A percentile compares a stretch with the other conserved stretches of the same genome.
Conservation (phyloP, 371 early-diverging fungal genomes). For the Mucor indicus region DNA sequence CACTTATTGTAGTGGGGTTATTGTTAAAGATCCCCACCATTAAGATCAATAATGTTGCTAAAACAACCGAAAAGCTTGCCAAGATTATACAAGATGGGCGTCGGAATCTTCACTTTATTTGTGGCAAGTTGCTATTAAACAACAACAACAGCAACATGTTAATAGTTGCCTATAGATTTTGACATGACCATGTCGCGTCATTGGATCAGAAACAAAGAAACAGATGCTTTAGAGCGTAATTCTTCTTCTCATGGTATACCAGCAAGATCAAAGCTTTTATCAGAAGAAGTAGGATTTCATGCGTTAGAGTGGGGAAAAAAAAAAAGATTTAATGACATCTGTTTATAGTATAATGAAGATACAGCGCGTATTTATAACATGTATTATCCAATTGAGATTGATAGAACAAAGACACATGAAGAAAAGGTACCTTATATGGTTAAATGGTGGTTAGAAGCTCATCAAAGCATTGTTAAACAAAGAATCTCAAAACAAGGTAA, state of each 20-base stretch:
- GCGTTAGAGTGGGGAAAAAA: no score
- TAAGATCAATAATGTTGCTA: conserved; percentile 29
- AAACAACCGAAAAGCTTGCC: conserved; percentile 35
- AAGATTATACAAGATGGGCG: conserved; percentile 51
- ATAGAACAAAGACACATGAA: conserved; percentile 41
- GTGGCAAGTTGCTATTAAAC: conserved; percentile 55
- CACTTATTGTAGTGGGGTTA: conserved; percentile 21
- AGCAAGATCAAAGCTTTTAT: conserved; percentile 39
- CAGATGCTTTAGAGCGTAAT: conserved; percentile 48
- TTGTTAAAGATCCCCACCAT: conserved; percentile 36
- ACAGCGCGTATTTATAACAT: conserved; percentile 50
- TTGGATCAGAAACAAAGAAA: conserved; percentile 52
- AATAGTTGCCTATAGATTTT: conserved; percentile 51
- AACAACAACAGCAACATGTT: not conserved
- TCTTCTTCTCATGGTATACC: conserved; percentile 63
- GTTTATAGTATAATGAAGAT: conserved; percentile 40
- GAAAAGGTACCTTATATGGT: conserved; percentile 70
- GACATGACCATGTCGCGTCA: conserved; percentile 77
- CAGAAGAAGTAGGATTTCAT: conserved; percentile 44
- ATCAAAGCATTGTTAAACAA: conserved; percentile 49
- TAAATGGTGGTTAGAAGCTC: conserved; percentile 72
- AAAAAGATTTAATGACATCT: no score
- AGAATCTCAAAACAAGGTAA: conserved; percentile 46
- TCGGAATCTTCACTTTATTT: conserved; percentile 53
- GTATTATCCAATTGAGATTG: conserved; percentile 76